A percentile compares a stretch with the other conserved stretches of the same genome.
These are phyloP conservation scores for Lactarius hatsudake DNA, from an alignment of 768 basidiomycete genomes.

Conservation along the genomic window DNA sequence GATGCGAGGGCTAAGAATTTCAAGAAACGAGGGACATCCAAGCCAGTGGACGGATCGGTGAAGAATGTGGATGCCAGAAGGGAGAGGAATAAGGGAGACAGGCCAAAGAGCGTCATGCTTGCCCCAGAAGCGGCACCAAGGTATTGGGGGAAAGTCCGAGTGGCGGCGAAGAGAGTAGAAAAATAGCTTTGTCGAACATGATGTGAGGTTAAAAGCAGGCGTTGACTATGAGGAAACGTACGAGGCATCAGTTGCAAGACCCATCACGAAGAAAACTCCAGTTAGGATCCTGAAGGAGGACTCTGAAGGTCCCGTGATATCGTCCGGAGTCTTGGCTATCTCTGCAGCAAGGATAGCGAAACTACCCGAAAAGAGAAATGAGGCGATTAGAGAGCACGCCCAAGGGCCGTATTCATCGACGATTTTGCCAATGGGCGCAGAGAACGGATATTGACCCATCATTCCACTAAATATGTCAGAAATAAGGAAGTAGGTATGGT, in stretches of 20 bases:
- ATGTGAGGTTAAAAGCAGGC: background rate
- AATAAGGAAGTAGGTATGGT: background rate
- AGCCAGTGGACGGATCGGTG: conserved; percentile 44
- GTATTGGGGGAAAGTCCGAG: conserved; percentile 63
- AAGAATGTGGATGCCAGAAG: conserved; percentile 61
- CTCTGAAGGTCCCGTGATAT: conserved; percentile 37
- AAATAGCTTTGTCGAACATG: conserved; percentile 44
- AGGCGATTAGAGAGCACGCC: conserved; percentile 60
- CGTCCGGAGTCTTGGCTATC: conserved; percentile 46
- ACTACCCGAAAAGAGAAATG: conserved; percentile 54
- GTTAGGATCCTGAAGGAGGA: conserved; percentile 53
- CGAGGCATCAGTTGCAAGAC: conserved; percentile 72
- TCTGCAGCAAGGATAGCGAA: conserved; percentile 63
- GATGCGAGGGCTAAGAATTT: conserved; percentile 55
- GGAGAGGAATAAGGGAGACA: conserved; percentile 75
- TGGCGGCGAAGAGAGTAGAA: conserved; percentile 71
- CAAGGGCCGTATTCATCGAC: conserved; percentile 69
- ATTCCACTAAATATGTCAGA: conserved; percentile 53
- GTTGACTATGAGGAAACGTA: conserved; percentile 38
- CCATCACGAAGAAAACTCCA: conserved; percentile 58
- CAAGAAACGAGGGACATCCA: conserved; percentile 50
- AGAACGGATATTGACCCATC: conserved; percentile 77
- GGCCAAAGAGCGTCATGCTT: conserved; percentile 73
- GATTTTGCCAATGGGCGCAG: conserved; percentile 64
- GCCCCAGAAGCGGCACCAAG: conserved; percentile 64